Evolutionary conservation across 768 basidiomycete genomes (phyloP), one percentile per base, ranked within the genome.

Genomic region (Tricholoma terreum): DNA sequence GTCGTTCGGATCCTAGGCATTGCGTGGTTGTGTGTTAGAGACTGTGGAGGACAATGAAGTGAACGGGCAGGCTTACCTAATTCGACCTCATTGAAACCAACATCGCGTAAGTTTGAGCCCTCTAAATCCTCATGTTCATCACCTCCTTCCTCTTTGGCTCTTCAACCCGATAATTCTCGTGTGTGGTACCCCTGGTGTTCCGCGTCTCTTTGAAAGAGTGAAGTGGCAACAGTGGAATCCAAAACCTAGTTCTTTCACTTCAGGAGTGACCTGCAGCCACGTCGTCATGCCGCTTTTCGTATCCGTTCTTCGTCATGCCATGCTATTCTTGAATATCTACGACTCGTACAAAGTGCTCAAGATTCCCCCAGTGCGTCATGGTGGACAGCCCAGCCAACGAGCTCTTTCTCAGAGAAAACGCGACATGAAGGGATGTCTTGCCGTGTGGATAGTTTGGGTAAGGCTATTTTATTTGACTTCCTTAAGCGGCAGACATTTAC

Each of bases 1-100:
- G 86, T 85, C 43, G 95, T 98, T 66, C 84, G 84, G 70, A 98
- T 95, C 75, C 90, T 96, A 35, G 95, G 95, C 95, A 98, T 96
- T 58, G 66, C 82, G 57, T 38, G n/a, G n/a, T 12, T 12, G 8
- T 50, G 48, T 36, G 33, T 4, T 22, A 17, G 22, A 14, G 59
- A 51, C 51, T 42, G 12, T 4, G 21, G 43, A 34, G 24, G 50
- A 54, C 17, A 42, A 53, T 53, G 49, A 57, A 27, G 33, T 24
- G 48, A 21, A 54, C 6, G 21, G 60, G 42, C 50, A 53, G 33
- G 55, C n/a, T 62, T 65, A 63, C 52, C 17, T 61, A 65, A 65
- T 46, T 46, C 12, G 22, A 17, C 56, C 54, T 54, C 56, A 24
- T 56, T 61, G 58, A 58, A 61, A 59, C 58, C 55, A 57, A 43